Conservation (phyloP, 805 yeast genomes). For the Candida maesae region DNA sequence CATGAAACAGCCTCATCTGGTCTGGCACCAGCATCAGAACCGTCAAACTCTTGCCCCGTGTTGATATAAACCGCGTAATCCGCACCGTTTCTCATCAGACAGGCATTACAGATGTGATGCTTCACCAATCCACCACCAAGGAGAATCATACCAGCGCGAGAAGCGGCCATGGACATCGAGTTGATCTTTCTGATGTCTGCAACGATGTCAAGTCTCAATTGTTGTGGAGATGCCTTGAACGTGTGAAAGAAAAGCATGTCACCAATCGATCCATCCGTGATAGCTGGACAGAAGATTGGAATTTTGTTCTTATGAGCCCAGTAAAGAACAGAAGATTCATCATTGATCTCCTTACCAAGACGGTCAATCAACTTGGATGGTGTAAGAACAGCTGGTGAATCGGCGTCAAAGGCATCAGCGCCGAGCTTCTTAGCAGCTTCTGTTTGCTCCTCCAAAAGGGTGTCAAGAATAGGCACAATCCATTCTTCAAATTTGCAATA, state of each 20-base stretch:
- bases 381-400: conserved; percentile 70
- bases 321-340: conserved; percentile 88
- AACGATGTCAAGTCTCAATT: conserved; percentile 86
- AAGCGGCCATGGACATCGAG: conserved; percentile 92
- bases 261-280: conserved; percentile 98
- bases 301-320: conserved; percentile 98
- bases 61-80: conserved; percentile 96
- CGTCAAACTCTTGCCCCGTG: conserved; percentile 98
- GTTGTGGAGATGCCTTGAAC: conserved; percentile 88
- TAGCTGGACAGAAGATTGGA: conserved; percentile 95
- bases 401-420: conserved; percentile 55
- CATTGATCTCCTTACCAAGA: conserved; percentile 91
- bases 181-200: conserved; percentile 90
- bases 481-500: conserved; percentile 98
- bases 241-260: conserved; percentile 99
- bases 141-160: conserved; percentile 91
- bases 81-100: conserved; percentile 99
- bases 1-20: conserved; percentile 99
- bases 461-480: conserved; percentile 93
- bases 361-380: conserved; percentile 92
- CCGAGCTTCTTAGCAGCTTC: conserved; percentile 54
- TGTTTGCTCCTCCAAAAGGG: conserved; percentile 85
- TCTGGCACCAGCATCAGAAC: conserved; percentile 98
- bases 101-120: conserved; percentile 97
- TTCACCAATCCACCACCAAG: conserved; percentile 96